Percentiles rank a stretch among this genome's conserved stretches.
phyloP scores from a whole-genome alignment of 2,329 filamentous ascomycete species.

The Paraphoma chrysanthemicola region DNA sequence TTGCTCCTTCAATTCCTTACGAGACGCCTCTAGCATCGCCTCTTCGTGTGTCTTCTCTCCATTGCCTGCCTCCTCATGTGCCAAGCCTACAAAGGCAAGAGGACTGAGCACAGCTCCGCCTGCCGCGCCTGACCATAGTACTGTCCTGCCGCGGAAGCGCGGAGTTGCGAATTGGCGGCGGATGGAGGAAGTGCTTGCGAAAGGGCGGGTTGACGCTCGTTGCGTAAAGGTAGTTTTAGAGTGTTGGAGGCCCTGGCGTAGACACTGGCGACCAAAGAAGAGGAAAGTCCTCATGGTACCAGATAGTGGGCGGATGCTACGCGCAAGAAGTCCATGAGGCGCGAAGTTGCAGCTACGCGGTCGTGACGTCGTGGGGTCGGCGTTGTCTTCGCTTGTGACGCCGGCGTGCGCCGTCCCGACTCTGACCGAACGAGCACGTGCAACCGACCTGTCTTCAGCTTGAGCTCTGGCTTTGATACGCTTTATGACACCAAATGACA shows the following conservation, averaged over 20 bases:
- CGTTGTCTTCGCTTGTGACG: constrained; percentile 21
- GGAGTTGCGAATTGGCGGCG: constrained; percentile 45
- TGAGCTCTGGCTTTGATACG: not conserved
- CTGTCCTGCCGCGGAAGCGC: constrained; percentile 38
- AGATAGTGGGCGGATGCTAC: constrained; percentile 23
- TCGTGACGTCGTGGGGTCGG: constrained; percentile 32
- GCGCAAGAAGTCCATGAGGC: constrained; percentile 35
- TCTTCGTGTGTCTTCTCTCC: constrained; percentile 74
- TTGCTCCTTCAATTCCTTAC: constrained; percentile 75
- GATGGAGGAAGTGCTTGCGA: constrained; percentile 33
- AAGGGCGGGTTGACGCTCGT: constrained; percentile 31
- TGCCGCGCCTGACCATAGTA: constrained; percentile 43
- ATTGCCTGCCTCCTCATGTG: constrained; percentile 56
- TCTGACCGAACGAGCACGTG: constrained; percentile 2
- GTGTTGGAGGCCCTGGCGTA: constrained; percentile 48
- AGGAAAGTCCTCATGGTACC: constrained; percentile 59
- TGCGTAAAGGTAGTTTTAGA: constrained; percentile 21
- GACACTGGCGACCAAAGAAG: constrained; percentile 58
- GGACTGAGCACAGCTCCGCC: constrained; percentile 56
- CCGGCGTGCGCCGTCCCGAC: constrained; percentile 9
- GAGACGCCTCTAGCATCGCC: constrained; percentile 85
- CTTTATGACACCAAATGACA: no score
- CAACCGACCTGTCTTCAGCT: not conserved
- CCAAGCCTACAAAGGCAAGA: constrained; percentile 65
- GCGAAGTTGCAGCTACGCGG: constrained; percentile 3